phyloP scores from a whole-genome alignment of 2,329 filamentous ascomycete genomes.

The Talaromyces marneffei region DNA sequence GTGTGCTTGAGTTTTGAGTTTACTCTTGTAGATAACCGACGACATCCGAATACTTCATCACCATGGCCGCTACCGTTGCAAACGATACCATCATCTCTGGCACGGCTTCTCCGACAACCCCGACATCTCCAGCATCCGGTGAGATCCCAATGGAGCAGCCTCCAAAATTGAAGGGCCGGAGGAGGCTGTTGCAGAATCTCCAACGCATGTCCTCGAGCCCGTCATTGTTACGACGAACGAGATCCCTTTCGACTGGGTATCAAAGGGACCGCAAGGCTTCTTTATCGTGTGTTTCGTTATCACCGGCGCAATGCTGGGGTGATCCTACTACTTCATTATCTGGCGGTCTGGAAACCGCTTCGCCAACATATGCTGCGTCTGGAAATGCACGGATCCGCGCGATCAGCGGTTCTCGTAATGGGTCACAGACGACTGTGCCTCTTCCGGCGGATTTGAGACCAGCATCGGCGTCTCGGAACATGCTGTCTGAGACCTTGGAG shows the following conservation, averaged over 20 bases:
- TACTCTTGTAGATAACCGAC: background rate
- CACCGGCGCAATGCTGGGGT: slow-evolving; percentile 50
- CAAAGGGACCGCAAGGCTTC: slow-evolving; percentile 58
- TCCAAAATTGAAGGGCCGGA: slow-evolving; percentile 61
- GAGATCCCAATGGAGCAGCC: slow-evolving; percentile 37
- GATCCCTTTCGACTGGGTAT: slow-evolving; percentile 62
- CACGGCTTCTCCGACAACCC: slow-evolving; percentile 29
- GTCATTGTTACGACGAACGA: slow-evolving; percentile 59
- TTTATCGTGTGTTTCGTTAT: slow-evolving; percentile 59
- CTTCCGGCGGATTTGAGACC: slow-evolving; percentile 58
- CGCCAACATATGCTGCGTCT: slow-evolving; percentile 42
- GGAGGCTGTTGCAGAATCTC: slow-evolving; percentile 65
- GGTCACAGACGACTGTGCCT: slow-evolving; percentile 47
- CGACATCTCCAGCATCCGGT: slow-evolving; percentile 27
- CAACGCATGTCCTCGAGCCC: slow-evolving; percentile 78
- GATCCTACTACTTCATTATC: slow-evolving; percentile 53
- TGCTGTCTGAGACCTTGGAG: slow-evolving; percentile 19
- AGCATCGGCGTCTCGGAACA: slow-evolving; percentile 39
- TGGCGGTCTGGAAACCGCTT: slow-evolving; percentile 44
- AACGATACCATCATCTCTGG: slow-evolving; percentile 30
- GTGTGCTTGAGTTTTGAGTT: background rate
- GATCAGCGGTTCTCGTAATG: slow-evolving; percentile 42
- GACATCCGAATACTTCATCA: slow-evolving; percentile 3
- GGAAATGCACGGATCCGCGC: slow-evolving; percentile 51
- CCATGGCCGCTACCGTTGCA: slow-evolving; percentile 27